Base-by-base conservation (phyloP, 345 rosid genomes). In the Gossypium sturtianum region DNA sequence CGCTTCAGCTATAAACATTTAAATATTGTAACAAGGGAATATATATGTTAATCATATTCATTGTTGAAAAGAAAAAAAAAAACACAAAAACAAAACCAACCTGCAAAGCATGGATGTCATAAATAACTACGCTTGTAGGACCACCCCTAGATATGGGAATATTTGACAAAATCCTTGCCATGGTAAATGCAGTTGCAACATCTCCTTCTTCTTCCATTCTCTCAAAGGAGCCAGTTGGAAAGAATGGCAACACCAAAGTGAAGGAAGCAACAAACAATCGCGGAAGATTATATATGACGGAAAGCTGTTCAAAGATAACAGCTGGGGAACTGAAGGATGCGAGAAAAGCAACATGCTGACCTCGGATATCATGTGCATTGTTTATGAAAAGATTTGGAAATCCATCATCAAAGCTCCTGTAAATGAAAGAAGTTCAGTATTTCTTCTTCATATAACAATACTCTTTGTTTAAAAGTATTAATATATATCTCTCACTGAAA, bases 151-250 rank as follows among this genome's bases (percentile, higher is more conserved):
- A 91, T 63, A 90, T 89, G 43, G 99, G 99, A 77, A 95, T 93
- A 66, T 95, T 93, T 2, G 99, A 95, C 59, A 95, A 81, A 78
- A 93, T 91, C 86, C 97, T 90, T 0, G 99, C 97, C 98, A 95
- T 88, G 77, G 99, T 91, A 80, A 95, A 93, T 4, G 98, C 99
- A 81, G 98, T 95, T 41, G 99, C 98, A 25, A 95, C 98, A 79
- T 95, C 98, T 59, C 99, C 99, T 84, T 95, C 99, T 74, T 93
- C 98, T 79, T 95, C 99, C 99, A 95, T 95, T 68, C 98, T 88
- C 84, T 95, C 99, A 57, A 95, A 93, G 72, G 98, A 91, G 60
- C 98, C 99, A 70, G 99, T 95, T 9, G 99, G 98, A 77, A 95
- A 95, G 88, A 93, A 95, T 17, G 99, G 97, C 75, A 95, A 81